Conservation (phyloP, 495 filamentous ascomycete species). For the Podospora didyma region DNA sequence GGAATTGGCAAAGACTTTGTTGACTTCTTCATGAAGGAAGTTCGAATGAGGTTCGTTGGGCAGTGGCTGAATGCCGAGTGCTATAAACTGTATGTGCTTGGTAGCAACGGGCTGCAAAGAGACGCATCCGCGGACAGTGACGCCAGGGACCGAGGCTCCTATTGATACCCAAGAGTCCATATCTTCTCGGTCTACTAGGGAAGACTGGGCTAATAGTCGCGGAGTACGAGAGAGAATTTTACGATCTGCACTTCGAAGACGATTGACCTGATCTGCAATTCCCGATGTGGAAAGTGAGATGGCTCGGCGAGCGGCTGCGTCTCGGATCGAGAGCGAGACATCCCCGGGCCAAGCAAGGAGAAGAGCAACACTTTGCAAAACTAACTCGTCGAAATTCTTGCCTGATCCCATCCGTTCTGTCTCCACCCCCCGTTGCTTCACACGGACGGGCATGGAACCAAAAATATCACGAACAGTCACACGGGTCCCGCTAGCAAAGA, state of each 20-base stretch:
- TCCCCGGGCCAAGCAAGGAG: constrained; percentile 59
- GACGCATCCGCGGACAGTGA: constrained; percentile 65
- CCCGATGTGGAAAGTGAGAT: constrained; percentile 14
- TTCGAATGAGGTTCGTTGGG: constrained; percentile 52
- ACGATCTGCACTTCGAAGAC: neutral
- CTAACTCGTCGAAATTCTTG: constrained; percentile 65
- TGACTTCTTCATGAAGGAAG: constrained; percentile 73
- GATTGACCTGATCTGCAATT: neutral
- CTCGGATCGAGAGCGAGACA: constrained; percentile 43
- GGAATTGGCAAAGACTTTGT: constrained; percentile 70
- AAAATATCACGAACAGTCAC: constrained; percentile 83
- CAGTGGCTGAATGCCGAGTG: constrained; percentile 62
- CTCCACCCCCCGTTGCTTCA: constrained; percentile 69
- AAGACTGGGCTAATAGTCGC: constrained; percentile 60
- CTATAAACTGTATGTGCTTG: constrained; percentile 74
- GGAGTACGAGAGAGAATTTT: constrained; percentile 10
- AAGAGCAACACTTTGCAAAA: constrained; percentile 54
- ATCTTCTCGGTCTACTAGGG: constrained; percentile 49
- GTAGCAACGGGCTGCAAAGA: constrained; percentile 66
- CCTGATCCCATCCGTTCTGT: constrained; percentile 46
- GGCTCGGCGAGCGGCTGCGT: constrained; percentile 20
- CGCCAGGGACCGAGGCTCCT: constrained; percentile 54
- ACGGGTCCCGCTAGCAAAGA: constrained; percentile 66
- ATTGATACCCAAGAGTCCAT: constrained; percentile 61
- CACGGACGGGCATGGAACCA: constrained; percentile 93